Percentiles rank a stretch among this genome's conserved stretches.
phyloP scores from a whole-genome alignment of 75 land plant genomes.

The Adiantum capillusveneris region DNA sequence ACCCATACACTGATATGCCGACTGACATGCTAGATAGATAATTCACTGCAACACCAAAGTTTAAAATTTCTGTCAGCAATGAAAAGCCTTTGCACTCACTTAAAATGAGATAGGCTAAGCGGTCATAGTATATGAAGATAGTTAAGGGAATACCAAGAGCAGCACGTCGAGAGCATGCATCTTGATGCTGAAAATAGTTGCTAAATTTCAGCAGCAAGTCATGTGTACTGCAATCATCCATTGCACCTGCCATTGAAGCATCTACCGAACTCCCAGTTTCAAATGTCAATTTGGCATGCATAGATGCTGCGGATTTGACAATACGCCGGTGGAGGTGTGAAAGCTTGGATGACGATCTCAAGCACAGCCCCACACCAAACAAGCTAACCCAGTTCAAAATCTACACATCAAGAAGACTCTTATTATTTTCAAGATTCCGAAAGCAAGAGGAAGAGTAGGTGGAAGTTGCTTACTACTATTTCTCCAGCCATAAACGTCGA shows the following conservation, averaged over 20 bases:
- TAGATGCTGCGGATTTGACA: slow-evolving; percentile 15
- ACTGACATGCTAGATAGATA: slow-evolving; percentile 13
- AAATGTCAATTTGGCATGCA: slow-evolving; percentile 26
- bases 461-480: slow-evolving; percentile 11
- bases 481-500: slow-evolving; percentile 9
- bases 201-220: slow-evolving; percentile 7
- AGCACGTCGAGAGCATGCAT: slow-evolving; percentile 16
- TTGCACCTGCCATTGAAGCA: too few species aligned
- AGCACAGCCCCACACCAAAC: slow-evolving; percentile 18
- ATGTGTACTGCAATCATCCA: too few species aligned
- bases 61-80: background rate
- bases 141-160: slow-evolving; percentile 20
- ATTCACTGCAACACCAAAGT: slow-evolving; percentile 13
- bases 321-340: slow-evolving; percentile 29
- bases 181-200: slow-evolving; percentile 15
- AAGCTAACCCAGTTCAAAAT: slow-evolving; percentile 20
- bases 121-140: too few species aligned
- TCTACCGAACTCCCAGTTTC: background rate
- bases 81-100: background rate
- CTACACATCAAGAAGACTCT: background rate
- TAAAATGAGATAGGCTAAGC: too few species aligned
- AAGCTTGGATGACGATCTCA: slow-evolving; percentile 25
- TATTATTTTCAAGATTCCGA: background rate
- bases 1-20: slow-evolving; percentile 33
- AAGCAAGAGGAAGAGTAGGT: background rate